Conservation (phyloP, 2,329 filamentous ascomycete genomes). For the Hypoxylon sp. region DNA sequence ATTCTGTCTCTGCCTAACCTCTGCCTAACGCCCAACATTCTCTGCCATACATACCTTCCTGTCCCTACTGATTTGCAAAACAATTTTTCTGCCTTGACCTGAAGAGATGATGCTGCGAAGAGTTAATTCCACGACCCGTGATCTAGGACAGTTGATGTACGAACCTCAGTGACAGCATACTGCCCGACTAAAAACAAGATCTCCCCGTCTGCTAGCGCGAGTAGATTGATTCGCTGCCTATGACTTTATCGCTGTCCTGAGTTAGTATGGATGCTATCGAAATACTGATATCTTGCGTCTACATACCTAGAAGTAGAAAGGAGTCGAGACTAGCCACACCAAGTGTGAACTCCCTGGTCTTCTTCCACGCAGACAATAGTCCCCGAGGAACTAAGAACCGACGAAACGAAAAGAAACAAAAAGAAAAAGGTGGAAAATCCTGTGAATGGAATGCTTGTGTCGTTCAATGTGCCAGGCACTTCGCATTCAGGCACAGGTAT, state of each 20-base stretch:
- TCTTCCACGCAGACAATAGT: too few relatives aligned
- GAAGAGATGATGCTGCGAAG: not conserved
- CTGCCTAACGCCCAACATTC: not conserved
- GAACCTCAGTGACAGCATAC: not conserved
- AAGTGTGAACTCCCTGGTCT: too few relatives aligned
- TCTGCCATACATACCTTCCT: not conserved
- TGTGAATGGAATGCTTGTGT: not conserved
- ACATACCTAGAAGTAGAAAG: too few relatives aligned
- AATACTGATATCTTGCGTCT: too few relatives aligned
- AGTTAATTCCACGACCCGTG: not conserved
- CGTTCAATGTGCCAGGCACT: not conserved
- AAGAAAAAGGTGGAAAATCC: too few relatives aligned
- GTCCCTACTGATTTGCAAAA: not conserved
- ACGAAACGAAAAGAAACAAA: too few relatives aligned
- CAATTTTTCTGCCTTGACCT: not conserved
- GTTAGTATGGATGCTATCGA: not conserved
- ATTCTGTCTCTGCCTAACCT: not conserved
- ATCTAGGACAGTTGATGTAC: not conserved
- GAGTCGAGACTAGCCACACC: too few relatives aligned
- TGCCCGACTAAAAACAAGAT: not conserved
- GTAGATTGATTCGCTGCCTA: not conserved
- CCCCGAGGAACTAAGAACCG: too few relatives aligned
- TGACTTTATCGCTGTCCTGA: too few relatives aligned
- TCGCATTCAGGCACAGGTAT: too few relatives aligned
- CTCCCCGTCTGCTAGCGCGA: not conserved